These are phyloP conservation scores for Aurinia saxatilis DNA, from an alignment of 345 rosid genomes.

Conservation along the genomic window DNA sequence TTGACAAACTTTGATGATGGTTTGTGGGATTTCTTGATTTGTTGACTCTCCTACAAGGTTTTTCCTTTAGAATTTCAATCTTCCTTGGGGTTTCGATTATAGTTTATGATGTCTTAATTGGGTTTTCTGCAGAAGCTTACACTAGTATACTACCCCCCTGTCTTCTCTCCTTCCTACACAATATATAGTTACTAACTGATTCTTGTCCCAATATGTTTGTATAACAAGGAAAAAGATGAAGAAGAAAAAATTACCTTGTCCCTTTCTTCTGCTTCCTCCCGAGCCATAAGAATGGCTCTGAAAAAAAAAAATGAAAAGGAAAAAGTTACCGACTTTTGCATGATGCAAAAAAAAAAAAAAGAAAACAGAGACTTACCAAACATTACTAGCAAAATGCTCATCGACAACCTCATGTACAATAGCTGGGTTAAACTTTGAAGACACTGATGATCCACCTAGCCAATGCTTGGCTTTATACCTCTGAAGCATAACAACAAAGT, in stretches of 20 bases:
- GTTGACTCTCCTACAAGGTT: conserved; percentile 30
- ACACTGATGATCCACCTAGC: too few relatives aligned
- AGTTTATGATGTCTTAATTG: conserved; percentile 24
- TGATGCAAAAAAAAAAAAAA: too few relatives aligned
- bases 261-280: conserved; percentile 68
- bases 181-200: neutral
- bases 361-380: too few relatives aligned
- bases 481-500: too few relatives aligned
- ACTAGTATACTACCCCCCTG: conserved; percentile 22
- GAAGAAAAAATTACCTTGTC: conserved; percentile 47
- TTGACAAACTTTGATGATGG: conserved; percentile 40
- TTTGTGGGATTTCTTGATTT: conserved; percentile 43
- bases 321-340: too few relatives aligned
- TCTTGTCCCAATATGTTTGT: neutral
- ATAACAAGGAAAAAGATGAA: neutral
- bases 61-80: conserved; percentile 21
- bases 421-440: too few relatives aligned
- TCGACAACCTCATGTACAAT: too few relatives aligned
- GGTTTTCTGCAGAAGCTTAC: conserved; percentile 22
- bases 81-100: conserved; percentile 30
- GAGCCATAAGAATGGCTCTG: conserved; percentile 59
- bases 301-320: too few relatives aligned
- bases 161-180: conserved; percentile 62
- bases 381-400: too few relatives aligned
- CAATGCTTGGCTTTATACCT: too few relatives aligned